phyloP scores from a whole-genome alignment of 2,329 filamentous ascomycete genomes.

The Exophiala mesophila region DNA sequence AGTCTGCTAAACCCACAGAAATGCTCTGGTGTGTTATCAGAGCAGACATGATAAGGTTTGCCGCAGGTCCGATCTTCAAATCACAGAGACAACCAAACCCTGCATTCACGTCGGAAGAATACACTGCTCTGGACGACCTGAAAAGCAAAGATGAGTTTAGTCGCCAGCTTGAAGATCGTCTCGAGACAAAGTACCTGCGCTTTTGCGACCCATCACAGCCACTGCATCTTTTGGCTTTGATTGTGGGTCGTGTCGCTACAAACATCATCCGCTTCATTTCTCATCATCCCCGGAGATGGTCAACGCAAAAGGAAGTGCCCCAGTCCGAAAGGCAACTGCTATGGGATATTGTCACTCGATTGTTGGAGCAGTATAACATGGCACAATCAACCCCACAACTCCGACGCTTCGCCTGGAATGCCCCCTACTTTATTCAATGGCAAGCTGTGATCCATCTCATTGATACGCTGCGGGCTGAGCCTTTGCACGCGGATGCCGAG shows the following conservation, averaged over 20 bases:
- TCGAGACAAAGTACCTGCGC: slow-evolving; percentile 32
- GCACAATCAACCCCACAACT: slow-evolving; percentile 32
- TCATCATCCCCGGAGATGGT: slow-evolving; percentile 33
- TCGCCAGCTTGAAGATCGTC: slow-evolving; percentile 28
- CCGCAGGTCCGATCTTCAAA: background rate
- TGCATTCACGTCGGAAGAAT: slow-evolving; percentile 1
- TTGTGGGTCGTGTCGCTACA: slow-evolving; percentile 41
- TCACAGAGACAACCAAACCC: background rate
- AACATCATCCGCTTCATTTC: slow-evolving; percentile 36
- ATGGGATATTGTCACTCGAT: slow-evolving; percentile 29
- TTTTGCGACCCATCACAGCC: slow-evolving; percentile 35
- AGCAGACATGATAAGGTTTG: slow-evolving; percentile 14
- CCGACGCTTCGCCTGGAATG: slow-evolving; percentile 32
- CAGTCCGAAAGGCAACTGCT: slow-evolving; percentile 29
- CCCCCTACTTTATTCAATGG: slow-evolving; percentile 32
- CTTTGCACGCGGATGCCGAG: slow-evolving; percentile 29
- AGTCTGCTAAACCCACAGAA: slow-evolving; percentile 16
- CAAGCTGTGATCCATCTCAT: slow-evolving; percentile 35
- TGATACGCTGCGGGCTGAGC: slow-evolving; percentile 33
- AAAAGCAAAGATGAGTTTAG: slow-evolving; percentile 25
- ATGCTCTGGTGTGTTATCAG: slow-evolving; percentile 17
- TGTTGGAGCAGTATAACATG: slow-evolving; percentile 33
- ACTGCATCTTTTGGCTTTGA: slow-evolving; percentile 37
- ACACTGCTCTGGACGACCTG: slow-evolving; percentile 3
- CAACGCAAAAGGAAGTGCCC: slow-evolving; percentile 27